A percentile compares a stretch with the other conserved stretches of the same genome.
Evolutionary conservation across 1,284 basidiomycete species (phyloP).

Genomic region (Stygiomarasmius scandens): DNA sequence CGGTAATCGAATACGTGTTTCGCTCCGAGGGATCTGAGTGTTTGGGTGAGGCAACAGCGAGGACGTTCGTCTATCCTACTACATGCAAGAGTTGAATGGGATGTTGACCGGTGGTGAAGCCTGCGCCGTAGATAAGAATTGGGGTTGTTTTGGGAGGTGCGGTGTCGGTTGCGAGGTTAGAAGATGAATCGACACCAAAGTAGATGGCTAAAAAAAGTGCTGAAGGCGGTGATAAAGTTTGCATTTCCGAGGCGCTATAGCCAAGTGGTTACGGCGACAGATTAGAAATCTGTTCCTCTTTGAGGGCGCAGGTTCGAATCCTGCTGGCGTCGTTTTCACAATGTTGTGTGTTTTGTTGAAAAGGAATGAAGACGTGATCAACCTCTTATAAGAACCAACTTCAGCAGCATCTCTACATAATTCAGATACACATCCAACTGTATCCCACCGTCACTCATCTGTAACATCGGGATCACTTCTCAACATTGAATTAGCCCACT

Average conservation of each 20-base stretch:
- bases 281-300: slow-evolving; percentile 59
- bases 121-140: slow-evolving; percentile 59
- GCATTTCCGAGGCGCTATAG: slow-evolving; percentile 43
- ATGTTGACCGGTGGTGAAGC: slow-evolving; percentile 58
- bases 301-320: slow-evolving; percentile 74
- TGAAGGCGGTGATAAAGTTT: slow-evolving; percentile 54
- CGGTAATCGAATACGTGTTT: slow-evolving; percentile 52
- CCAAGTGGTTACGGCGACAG: slow-evolving; percentile 55
- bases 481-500: no score
- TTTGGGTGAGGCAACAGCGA: slow-evolving; percentile 51
- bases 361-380: no score
- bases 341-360: no score
- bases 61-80: slow-evolving; percentile 53
- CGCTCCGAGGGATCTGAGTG: slow-evolving; percentile 54
- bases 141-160: slow-evolving; percentile 38
- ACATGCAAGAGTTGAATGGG: slow-evolving; percentile 55
- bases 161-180: background rate
- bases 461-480: no score
- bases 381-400: no score
- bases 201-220: slow-evolving; percentile 45
- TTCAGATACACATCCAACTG: no score
- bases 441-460: no score
- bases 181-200: slow-evolving; percentile 37
- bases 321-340: slow-evolving; percentile 70
- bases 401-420: no score